Percentiles rank a stretch among this genome's conserved stretches.
These are phyloP conservation scores for Echinosophora koreensis DNA, from an alignment of 306 rosid genomes.

Conservation along the genomic window DNA sequence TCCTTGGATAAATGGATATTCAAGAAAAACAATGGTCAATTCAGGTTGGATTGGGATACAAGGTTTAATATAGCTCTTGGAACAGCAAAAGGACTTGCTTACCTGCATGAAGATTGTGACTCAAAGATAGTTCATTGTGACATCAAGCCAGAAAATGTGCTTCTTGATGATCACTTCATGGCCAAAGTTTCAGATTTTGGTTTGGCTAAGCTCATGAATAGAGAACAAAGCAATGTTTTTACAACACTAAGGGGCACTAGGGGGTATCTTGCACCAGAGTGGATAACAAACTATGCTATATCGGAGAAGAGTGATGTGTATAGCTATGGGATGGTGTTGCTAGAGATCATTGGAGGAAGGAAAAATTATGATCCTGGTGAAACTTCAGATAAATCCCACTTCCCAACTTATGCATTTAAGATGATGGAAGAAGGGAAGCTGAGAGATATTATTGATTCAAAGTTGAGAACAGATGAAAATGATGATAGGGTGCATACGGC, in stretches of 20 bases:
- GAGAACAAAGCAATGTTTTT: constrained; percentile 92
- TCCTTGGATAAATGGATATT: constrained; percentile 91
- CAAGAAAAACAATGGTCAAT: constrained; percentile 61
- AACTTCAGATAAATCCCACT: constrained; percentile 75
- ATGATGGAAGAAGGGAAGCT: constrained; percentile 89
- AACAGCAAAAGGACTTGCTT: constrained; percentile 91
- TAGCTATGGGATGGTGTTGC: constrained; percentile 88
- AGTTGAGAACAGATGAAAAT: constrained; percentile 44
- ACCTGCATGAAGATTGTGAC: constrained; percentile 92
- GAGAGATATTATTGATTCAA: constrained; percentile 62
- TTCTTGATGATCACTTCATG: constrained; percentile 71
- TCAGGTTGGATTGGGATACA: constrained; percentile 76
- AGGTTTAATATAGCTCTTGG: constrained; percentile 86
- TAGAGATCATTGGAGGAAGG: constrained; percentile 90
- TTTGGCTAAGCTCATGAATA: constrained; percentile 84
- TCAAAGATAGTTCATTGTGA: constrained; percentile 91
- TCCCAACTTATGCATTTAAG: constrained; percentile 81
- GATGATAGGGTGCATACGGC: constrained; percentile 64
- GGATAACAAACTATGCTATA: constrained; percentile 95
- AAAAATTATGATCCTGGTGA: constrained; percentile 72
- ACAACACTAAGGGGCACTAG: constrained; percentile 89
- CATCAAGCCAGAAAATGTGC: constrained; percentile 95
- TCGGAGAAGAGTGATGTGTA: constrained; percentile 96
- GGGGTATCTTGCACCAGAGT: constrained; percentile 94
- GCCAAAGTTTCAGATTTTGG: constrained; percentile 96